Evolutionary conservation across 2,329 filamentous ascomycete species (phyloP), one percentile per base, ranked within the genome.

Genomic region (Sporothrix brunneoviolacea): DNA sequence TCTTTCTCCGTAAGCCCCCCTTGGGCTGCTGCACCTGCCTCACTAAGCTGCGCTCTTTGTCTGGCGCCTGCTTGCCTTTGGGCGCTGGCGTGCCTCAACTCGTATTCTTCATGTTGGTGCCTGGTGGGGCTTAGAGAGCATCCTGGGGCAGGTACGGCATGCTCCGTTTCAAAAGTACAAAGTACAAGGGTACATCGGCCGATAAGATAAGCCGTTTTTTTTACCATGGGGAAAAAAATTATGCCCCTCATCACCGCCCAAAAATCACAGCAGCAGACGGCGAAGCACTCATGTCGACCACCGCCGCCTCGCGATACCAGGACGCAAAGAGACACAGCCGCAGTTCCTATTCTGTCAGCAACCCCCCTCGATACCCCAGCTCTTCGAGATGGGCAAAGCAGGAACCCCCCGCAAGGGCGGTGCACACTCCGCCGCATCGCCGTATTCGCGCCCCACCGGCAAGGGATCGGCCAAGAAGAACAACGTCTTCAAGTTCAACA

Each of bases 401-500:
- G 67, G 68, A 52, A 63, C 66, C 32, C 57, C 64, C 15, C 70
- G 68, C 59, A 64, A 65, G 58, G 61, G 60, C 21, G 62, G 59
- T 43, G 55, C 59, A 53, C 48, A 48, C 24, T 59, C 63, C 46
- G 60, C 58, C 18, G 60, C 62, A 19, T 58, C 62, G 41, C 70
- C 70, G 15, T 67, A 67, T 54, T 59, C 66, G 28, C 64, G 64
- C 10, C 54, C 55, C 13, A 47, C 51, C 53, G 38, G 55, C 40
- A 41, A 56, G 22, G 57, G 52, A 4, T 49, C 64, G 54, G 60
- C 65, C 9, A 62, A 64, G 52, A 73, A 73, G 62, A 90, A 95
- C 72, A 91, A 88, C 61, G 88, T 96, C 68, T 97, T 97, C 80
- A 95, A 94, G 67, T 95, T 96, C 82, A 95, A 95, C 74, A 93